phyloP scores from a whole-genome alignment of 2,329 filamentous ascomycete species.

The Metarhizium sp. region DNA sequence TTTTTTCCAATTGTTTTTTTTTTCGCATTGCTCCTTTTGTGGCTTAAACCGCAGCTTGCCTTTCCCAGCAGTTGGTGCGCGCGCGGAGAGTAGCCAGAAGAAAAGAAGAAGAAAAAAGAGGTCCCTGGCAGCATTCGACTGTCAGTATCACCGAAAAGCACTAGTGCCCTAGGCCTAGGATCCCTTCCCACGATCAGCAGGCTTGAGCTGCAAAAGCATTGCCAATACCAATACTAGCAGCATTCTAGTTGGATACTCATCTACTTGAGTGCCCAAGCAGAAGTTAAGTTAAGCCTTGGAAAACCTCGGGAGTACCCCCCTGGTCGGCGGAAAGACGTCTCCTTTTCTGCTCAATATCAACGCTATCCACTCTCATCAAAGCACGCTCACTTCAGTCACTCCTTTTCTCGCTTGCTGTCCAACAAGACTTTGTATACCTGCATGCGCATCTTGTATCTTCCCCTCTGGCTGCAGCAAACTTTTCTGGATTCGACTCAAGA shows the following conservation, averaged over 20 bases:
- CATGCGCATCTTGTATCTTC: slow-evolving; percentile 8
- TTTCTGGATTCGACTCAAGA: neutral
- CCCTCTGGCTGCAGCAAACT: slow-evolving; percentile 7
- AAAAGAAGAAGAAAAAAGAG: neutral
- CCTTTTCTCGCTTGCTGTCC: slow-evolving; percentile 22
- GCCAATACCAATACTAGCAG: slow-evolving; percentile 3
- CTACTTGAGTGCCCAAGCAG: neutral
- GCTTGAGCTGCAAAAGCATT: slow-evolving; percentile 15
- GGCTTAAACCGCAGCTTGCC: slow-evolving; percentile 2
- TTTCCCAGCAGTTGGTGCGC: neutral
- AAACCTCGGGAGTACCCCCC: slow-evolving; percentile 2
- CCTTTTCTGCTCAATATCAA: slow-evolving; percentile 27
- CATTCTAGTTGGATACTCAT: neutral
- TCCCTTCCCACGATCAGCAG: slow-evolving; percentile 24
- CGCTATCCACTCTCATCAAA: slow-evolving; percentile 18
- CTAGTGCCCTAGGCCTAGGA: slow-evolving; percentile 23
- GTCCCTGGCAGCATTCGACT: slow-evolving; percentile 1
- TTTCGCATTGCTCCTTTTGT: slow-evolving; percentile 5
- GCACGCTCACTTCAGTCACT: slow-evolving; percentile 30
- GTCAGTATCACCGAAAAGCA: slow-evolving; percentile 3
- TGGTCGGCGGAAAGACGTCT: slow-evolving; percentile 11
- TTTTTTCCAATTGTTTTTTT: slow-evolving; percentile 4
- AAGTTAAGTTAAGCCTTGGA: neutral
- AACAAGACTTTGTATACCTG: slow-evolving; percentile 5
- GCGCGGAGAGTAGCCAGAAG: neutral